Evolutionary conservation across 1,284 basidiomycete genomes (phyloP), one percentile per base, ranked within the genome.

Genomic region (Ustilago sp.): DNA sequence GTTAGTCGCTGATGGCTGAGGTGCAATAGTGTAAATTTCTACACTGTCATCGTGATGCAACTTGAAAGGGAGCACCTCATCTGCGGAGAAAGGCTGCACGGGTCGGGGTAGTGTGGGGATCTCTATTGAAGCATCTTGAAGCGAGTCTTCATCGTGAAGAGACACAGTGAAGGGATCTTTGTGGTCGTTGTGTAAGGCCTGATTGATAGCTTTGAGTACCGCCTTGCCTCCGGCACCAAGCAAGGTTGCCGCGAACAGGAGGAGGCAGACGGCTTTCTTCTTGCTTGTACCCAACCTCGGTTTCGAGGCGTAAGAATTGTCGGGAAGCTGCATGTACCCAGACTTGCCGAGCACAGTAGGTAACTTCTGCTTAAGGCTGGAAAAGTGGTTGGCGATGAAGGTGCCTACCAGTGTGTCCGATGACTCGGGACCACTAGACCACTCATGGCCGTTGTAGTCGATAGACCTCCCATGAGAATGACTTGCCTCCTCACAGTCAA

Each of bases 91-190:
- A 3, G 72, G 67, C 53, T 63, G 54, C 39, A 53, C 28, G 1
- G 72, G 72, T 47, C 72, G 60, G 43, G 48, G 41, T 7, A 70
- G 4, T 17, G 72, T 70, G 8, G 72, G 72, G 11, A 69, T 7
- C 2, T 12, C 12, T 47, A 74, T 63, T 5, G 38, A 41, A 7
- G 67, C 62, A 56, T 74, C 72, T 51, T 69, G 63, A 35, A 59
- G 32, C 3, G 72, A 74, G 41, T 74, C 72, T 34, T 66, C 56
- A 32, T 74, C 72, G 59, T 70, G 62, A 28, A 74, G 51, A 3
- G 67, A 66, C 1, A 28, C n/a, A 11, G 35, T 38, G 47, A 62
- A 68, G 0, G 51, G 8, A 8, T 65, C 56, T 9, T 35, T 9
- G 0, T 28, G 5, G 2, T 31, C 17, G n/a, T 35, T 50, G 8